Evolutionary conservation across 345 rosid genomes (phyloP), one percentile per base, ranked within the genome.

Genomic region (Streptanthus diversifolius): DNA sequence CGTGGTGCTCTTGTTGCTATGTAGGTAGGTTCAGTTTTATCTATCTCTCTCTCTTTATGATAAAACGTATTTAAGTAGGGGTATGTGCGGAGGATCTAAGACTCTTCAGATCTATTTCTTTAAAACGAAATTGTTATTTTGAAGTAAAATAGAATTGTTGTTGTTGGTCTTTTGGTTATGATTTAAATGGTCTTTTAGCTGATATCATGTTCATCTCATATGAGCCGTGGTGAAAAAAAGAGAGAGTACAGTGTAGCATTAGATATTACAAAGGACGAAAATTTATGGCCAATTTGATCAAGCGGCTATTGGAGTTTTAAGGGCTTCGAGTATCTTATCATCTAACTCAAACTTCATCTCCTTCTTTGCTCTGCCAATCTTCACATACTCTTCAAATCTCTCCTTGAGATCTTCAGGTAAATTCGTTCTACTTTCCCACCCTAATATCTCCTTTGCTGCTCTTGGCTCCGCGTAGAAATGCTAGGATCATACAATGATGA

Each of bases 401-500:
- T 95, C 99, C 80, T 88, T 91, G 77, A 88, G 82, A 84, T 95
- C 97, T 63, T 83, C 85, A 12, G 90, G 90, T 37, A 95, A 90
- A 81, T 88, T 84, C 1, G 97, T 89, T 64, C 76, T 62, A 40
- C 83, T 59, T 35, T 72, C 70, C 96, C 99, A 91, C 47, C 96
- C 97, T 70, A 91, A 49, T n/a, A 83, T 79, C 25, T 87, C 91
- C 81, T 89, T 88, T 6, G 99, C 99, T 27, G 97, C 96, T 82
- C 96, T 83, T 64, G 99, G 99, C 75, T 91, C 91, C 11, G 98
- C 82, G 19, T 91, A 95, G 80, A 95, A 91, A 72, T 95, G 99
- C 95, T 95, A 95, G 81, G 52, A 37, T 59, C 54, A 63, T 36
- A 47, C 70, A 69, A 7, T 30, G 63, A 12, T 30, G 36, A 51